Evolutionary conservation across 345 rosid genomes (phyloP).

Genomic region (Gossypium thurberi): DNA sequence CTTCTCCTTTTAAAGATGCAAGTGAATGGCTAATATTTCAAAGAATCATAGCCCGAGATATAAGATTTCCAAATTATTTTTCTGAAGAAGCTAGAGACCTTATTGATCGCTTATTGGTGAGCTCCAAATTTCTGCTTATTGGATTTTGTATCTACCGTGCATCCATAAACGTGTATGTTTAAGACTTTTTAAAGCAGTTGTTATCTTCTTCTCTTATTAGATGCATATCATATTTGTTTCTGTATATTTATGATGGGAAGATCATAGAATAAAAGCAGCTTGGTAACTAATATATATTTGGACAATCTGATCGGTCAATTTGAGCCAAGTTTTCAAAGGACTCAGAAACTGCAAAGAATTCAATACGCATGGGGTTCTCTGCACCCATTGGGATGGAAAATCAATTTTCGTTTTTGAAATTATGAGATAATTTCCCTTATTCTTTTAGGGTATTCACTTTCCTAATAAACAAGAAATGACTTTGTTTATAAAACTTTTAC

Average conservation of each 20-base stretch:
- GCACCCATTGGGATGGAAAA: background rate
- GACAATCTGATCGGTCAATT: no score
- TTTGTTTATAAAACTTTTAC: background rate
- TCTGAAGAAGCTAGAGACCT: conserved; percentile 85
- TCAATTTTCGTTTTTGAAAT: background rate
- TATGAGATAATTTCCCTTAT: background rate
- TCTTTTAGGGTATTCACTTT: background rate
- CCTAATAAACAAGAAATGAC: background rate
- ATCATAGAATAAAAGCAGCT: no score
- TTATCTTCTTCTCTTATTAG: background rate
- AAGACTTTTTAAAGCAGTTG: background rate
- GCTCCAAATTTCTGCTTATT: conserved; percentile 22
- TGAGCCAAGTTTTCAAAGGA: background rate
- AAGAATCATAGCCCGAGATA: conserved; percentile 88
- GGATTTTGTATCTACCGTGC: conserved; percentile 4
- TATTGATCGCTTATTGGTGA: conserved; percentile 77
- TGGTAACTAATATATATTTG: no score
- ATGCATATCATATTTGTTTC: background rate
- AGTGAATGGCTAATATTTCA: conserved; percentile 99
- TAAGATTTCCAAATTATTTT: conserved; percentile 84
- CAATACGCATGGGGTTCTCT: background rate
- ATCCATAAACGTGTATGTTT: background rate
- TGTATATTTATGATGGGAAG: background rate
- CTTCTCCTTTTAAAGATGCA: conserved; percentile 96
- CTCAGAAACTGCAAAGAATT: background rate